Conservation (phyloP, 495 filamentous ascomycete genomes). For the Penicillium parvum region DNA sequence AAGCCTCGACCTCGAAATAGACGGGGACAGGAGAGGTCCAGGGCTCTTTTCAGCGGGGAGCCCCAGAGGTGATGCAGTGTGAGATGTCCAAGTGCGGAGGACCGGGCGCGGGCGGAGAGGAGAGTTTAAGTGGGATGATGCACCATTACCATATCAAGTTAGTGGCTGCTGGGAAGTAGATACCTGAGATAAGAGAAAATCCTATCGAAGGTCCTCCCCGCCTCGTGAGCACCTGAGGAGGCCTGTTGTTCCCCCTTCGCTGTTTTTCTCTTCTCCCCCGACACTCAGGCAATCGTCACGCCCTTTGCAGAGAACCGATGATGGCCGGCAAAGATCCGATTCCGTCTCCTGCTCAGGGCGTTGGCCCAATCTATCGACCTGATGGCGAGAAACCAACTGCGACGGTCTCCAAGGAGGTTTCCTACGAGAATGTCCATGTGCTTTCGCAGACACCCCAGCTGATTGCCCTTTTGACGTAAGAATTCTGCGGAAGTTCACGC, state of each 20-base stretch:
- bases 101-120: not conserved
- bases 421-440: slow-evolving; percentile 82
- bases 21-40: too few species aligned
- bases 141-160: too few species aligned
- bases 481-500: slow-evolving; percentile 18
- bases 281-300: not conserved
- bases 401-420: slow-evolving; percentile 80
- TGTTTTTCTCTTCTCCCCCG: not conserved
- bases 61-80: slow-evolving; percentile 1
- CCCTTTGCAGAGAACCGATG: not conserved
- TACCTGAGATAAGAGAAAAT: slow-evolving; percentile 20
- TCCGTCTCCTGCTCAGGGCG: slow-evolving; percentile 60
- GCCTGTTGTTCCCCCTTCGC: not conserved
- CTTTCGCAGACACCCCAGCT: slow-evolving; percentile 93
- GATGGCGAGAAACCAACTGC: slow-evolving; percentile 79
- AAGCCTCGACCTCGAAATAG: too few species aligned
- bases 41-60: too few species aligned
- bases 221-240: too few species aligned
- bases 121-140: slow-evolving; percentile 3
- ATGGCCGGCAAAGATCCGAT: slow-evolving; percentile 30
- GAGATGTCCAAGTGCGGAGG: slow-evolving; percentile 3
- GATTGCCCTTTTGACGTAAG: slow-evolving; percentile 94
- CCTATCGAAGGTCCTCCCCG: slow-evolving; percentile 9
- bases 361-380: slow-evolving; percentile 75
- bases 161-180: too few species aligned